Evolutionary conservation across 192 early-diverging fungal species (phyloP).

Genomic region (Podila verticillata): DNA sequence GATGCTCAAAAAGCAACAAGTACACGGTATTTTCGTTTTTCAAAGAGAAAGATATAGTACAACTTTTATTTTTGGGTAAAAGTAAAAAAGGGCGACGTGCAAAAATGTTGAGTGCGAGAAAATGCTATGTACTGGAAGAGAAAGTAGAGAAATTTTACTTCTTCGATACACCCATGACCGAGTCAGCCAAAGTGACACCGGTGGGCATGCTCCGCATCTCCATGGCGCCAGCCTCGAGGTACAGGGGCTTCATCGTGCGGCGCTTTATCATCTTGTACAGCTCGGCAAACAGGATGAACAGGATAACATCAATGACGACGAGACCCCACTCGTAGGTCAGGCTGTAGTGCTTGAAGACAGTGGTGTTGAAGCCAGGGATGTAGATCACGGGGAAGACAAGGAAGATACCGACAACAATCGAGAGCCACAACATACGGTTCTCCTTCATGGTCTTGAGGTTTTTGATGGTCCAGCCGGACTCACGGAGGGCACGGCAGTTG

Average conservation of each 20-base stretch:
- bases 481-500: conserved; percentile 76
- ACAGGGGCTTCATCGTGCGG: conserved; percentile 11
- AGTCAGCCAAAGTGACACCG: no score
- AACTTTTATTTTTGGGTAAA: no score
- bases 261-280: conserved; percentile 48
- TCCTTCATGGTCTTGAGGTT: conserved; percentile 13
- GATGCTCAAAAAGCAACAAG: no score
- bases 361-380: conserved; percentile 47
- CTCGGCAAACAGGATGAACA: conserved; percentile 36
- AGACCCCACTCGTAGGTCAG: conserved; percentile 44
- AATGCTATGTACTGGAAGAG: no score
- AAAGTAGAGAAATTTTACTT: no score
- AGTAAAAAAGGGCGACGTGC: no score
- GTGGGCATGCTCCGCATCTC: no score
- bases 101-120: no score
- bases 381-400: conserved; percentile 38
- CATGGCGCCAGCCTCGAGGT: no score
- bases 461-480: conserved; percentile 63
- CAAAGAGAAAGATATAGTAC: no score
- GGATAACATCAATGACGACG: conserved; percentile 9
- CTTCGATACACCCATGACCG: no score
- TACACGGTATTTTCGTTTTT: no score
- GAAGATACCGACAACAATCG: conserved; percentile 62
- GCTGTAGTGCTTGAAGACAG: conserved; percentile 40
- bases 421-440: conserved; percentile 56